phyloP scores from a whole-genome alignment of 768 basidiomycete genomes.

The Leccinum variicolor region DNA sequence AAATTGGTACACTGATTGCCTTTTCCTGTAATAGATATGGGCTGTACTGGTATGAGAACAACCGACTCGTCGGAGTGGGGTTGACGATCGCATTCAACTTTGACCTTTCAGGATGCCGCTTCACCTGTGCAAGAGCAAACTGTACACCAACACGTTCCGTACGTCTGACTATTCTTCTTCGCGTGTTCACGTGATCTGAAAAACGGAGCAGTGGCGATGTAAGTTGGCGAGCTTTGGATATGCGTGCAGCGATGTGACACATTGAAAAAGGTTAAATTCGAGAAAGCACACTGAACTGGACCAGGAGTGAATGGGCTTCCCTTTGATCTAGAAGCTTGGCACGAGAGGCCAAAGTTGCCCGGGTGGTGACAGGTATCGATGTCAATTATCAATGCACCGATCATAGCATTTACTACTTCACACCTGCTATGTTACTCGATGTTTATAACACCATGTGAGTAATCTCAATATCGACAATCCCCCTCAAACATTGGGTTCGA shows the following conservation, averaged over 20 bases:
- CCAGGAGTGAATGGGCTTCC: neutral
- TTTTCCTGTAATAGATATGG: neutral
- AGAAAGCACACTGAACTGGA: constrained; percentile 1
- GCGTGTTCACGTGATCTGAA: constrained; percentile 1
- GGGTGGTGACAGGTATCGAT: neutral
- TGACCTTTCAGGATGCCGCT: constrained; percentile 6
- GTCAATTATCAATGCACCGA: neutral
- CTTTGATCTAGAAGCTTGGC: neutral
- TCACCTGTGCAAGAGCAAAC: constrained; percentile 11
- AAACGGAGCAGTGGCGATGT: constrained; percentile 7
- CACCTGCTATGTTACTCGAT: too few relatives aligned
- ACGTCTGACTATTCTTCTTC: neutral
- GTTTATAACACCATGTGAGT: too few relatives aligned
- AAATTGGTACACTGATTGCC: neutral
- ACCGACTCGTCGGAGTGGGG: neutral
- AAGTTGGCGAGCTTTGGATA: neutral
- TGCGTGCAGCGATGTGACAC: neutral
- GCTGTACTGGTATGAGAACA: constrained; percentile 8
- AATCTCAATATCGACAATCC: too few relatives aligned
- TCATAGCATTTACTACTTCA: too few relatives aligned
- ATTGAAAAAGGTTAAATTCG: neutral
- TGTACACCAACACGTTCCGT: constrained; percentile 8
- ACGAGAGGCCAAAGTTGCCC: neutral
- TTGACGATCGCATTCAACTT: neutral
- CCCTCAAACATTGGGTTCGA: too few relatives aligned